Conservation (phyloP, 768 basidiomycete genomes). For the Pholiota conissans region DNA sequence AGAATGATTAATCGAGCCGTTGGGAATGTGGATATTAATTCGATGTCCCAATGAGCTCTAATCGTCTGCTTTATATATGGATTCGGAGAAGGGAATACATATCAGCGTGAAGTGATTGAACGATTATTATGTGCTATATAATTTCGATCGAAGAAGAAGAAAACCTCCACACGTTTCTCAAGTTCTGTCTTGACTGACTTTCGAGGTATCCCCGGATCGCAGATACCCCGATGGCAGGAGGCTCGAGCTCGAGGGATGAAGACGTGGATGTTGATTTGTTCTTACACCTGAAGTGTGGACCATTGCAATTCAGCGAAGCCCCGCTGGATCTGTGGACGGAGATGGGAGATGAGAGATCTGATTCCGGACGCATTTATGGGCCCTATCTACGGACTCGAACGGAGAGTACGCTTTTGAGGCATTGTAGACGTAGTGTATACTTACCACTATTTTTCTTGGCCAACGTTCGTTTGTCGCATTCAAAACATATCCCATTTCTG, state of each 20-base stretch:
- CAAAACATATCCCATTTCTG: neutral
- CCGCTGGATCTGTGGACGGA: too few relatives aligned
- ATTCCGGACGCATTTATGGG: too few relatives aligned
- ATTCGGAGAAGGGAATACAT: too few relatives aligned
- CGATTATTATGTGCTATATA: too few relatives aligned
- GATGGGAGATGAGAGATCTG: too few relatives aligned
- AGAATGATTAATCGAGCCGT: neutral
- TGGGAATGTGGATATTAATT: neutral
- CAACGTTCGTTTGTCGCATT: neutral
- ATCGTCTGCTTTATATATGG: neutral
- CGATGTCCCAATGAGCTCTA: neutral
- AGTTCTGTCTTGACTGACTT: too few relatives aligned
- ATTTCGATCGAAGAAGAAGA: neutral
- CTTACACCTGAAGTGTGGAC: too few relatives aligned
- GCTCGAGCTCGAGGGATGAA: too few relatives aligned
- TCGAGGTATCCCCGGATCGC: neutral
- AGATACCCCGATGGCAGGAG: too few relatives aligned
- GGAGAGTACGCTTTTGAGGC: neutral
- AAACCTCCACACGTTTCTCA: neutral
- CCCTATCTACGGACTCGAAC: neutral
- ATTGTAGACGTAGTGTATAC: neutral
- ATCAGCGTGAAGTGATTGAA: too few relatives aligned
- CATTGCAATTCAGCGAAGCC: too few relatives aligned
- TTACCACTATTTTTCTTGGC: neutral
- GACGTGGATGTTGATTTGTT: too few relatives aligned